These are phyloP conservation scores for Kingdonia uniflora DNA, from an alignment of 164 flowering plant genomes.

Conservation along the genomic window DNA sequence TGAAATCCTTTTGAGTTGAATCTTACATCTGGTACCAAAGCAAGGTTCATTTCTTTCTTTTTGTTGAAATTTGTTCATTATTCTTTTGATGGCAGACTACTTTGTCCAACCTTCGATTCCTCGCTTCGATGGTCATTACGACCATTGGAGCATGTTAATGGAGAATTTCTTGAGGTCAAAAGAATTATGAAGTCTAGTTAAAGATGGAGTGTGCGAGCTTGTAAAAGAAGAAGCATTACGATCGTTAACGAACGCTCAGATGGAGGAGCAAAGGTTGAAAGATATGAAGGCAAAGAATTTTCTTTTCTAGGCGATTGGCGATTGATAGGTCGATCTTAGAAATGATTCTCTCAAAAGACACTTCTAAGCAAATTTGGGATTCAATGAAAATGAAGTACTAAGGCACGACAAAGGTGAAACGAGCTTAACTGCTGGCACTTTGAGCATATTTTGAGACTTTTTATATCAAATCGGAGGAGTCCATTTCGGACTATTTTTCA, in stretches of 20 bases:
- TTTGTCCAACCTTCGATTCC: neutral
- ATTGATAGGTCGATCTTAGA: neutral
- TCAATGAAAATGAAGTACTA: neutral
- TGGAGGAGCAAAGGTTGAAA: neutral
- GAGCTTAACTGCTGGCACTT: neutral
- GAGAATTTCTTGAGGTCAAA: constrained; percentile 1
- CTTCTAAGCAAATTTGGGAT: constrained; percentile 1
- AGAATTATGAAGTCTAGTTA: neutral
- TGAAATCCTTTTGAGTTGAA: too few relatives aligned
- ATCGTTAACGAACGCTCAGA: neutral
- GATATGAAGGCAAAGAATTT: constrained; percentile 1
- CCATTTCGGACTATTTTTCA: neutral
- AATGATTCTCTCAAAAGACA: neutral
- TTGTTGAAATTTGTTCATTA: too few relatives aligned
- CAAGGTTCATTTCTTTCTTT: too few relatives aligned
- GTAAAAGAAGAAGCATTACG: too few relatives aligned
- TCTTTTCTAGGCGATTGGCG: neutral
- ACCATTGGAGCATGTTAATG: constrained; percentile 4
- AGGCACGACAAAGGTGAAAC: neutral
- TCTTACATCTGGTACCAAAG: too few relatives aligned
- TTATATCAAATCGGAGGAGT: neutral
- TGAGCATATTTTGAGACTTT: neutral
- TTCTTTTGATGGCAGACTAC: too few relatives aligned
- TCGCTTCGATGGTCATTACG: constrained; percentile 3
- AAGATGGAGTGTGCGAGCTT: too few relatives aligned